Percentiles rank a stretch among this genome's conserved stretches.
phyloP scores from a whole-genome alignment of 805 yeast genomes.

The Wickerhamomyces chambardii region DNA sequence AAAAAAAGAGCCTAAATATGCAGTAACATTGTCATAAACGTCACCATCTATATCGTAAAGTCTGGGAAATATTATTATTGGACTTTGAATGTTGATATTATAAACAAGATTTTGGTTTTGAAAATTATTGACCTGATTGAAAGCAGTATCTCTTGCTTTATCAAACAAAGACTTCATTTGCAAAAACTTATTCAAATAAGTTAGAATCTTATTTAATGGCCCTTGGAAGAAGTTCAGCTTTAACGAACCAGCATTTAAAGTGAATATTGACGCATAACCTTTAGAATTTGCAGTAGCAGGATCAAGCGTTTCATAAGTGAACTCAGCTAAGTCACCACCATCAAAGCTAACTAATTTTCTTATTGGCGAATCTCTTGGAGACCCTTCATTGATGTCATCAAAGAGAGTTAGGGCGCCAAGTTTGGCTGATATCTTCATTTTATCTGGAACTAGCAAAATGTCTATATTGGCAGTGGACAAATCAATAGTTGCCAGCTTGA shows the following conservation, averaged over 20 bases:
- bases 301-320: constrained; percentile 78
- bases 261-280: constrained; percentile 44
- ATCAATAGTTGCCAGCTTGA: constrained; percentile 69
- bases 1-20: constrained; percentile 76
- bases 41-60: constrained; percentile 30
- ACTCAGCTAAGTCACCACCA: constrained; percentile 73
- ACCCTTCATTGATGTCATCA: constrained; percentile 66
- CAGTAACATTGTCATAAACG: constrained; percentile 52
- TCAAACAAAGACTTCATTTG: constrained; percentile 89
- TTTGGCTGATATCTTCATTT: constrained; percentile 59
- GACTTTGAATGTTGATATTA: constrained; percentile 69
- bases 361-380: constrained; percentile 47
- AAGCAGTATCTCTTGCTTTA: constrained; percentile 79
- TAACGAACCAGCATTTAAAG: constrained; percentile 67
- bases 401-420: constrained; percentile 72
- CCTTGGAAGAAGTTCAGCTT: constrained; percentile 74
- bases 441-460: constrained; percentile 64
- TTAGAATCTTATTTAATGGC: constrained; percentile 59
- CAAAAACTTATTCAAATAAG: constrained; percentile 65
- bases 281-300: constrained; percentile 34
- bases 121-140: constrained; percentile 66
- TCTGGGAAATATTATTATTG: constrained; percentile 74
- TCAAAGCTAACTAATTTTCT: constrained; percentile 70
- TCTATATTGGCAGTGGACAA: constrained; percentile 65
- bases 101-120: constrained; percentile 55